phyloP scores from a whole-genome alignment of 129 eudicot genomes.

The Artemisia argyi region DNA sequence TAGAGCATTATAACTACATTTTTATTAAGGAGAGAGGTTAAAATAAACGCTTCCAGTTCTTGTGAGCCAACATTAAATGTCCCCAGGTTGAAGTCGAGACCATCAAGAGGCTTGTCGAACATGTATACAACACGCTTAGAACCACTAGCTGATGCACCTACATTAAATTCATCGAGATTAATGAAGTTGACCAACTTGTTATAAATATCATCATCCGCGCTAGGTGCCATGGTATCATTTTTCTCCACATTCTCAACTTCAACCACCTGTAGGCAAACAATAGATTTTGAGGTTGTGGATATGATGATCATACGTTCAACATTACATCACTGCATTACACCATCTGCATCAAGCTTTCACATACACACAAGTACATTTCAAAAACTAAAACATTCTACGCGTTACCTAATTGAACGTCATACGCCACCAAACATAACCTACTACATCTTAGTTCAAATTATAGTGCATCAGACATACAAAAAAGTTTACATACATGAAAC shows the following conservation, averaged over 20 bases:
- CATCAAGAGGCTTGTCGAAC: slow-evolving; percentile 12
- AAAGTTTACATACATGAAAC: too few relatives aligned
- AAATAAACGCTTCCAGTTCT: background rate
- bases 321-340: too few relatives aligned
- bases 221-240: background rate
- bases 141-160: background rate
- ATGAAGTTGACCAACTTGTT: slow-evolving; percentile 15
- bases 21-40: too few relatives aligned
- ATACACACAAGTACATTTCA: too few relatives aligned
- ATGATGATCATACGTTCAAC: background rate
- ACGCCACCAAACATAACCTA: too few relatives aligned
- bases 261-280: slow-evolving; percentile 21
- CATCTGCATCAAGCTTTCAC: too few relatives aligned
- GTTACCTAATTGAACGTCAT: too few relatives aligned
- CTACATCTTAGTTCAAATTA: too few relatives aligned
- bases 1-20: background rate
- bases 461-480: too few relatives aligned
- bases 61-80: slow-evolving; percentile 21
- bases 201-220: slow-evolving; percentile 8
- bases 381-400: too few relatives aligned
- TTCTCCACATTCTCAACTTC: slow-evolving; percentile 9
- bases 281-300: background rate
- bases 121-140: background rate
- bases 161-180: slow-evolving; percentile 19
- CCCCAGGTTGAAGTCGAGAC: slow-evolving; percentile 15